Percentiles rank a stretch among this genome's conserved stretches.
These are phyloP conservation scores for Puccinia horiana DNA, from an alignment of 1,284 basidiomycete species.

Conservation along the genomic window DNA sequence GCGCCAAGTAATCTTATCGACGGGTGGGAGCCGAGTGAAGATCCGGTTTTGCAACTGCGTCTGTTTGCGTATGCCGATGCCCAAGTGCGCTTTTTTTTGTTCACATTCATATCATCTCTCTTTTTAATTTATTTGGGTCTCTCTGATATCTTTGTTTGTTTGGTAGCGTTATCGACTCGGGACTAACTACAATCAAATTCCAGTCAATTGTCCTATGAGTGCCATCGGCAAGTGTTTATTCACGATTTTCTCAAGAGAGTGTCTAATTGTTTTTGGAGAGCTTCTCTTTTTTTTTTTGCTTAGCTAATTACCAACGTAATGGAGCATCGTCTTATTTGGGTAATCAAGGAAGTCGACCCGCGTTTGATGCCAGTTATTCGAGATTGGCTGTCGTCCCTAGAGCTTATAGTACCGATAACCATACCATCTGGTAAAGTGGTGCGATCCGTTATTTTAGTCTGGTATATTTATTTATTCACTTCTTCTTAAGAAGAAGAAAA, in stretches of 20 bases:
- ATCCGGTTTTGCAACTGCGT: slow-evolving; percentile 87
- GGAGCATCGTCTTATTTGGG: slow-evolving; percentile 59
- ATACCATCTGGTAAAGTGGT: slow-evolving; percentile 30
- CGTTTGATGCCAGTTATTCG: slow-evolving; percentile 75
- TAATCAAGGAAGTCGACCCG: slow-evolving; percentile 79
- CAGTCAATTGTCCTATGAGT: slow-evolving; percentile 76
- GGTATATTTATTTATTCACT: slow-evolving; percentile 14
- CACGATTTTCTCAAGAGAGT: neutral
- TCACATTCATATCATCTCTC: neutral
- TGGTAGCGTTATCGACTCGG: slow-evolving; percentile 67
- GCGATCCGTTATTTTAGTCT: slow-evolving; percentile 33
- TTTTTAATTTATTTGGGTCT: neutral
- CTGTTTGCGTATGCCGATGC: slow-evolving; percentile 95
- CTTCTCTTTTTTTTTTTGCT: neutral
- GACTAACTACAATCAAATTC: slow-evolving; percentile 81
- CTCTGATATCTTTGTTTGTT: no score
- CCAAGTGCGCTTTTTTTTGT: slow-evolving; percentile 70
- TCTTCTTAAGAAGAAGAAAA: slow-evolving; percentile 9
- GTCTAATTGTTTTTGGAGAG: neutral
- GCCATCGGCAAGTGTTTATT: slow-evolving; percentile 61
- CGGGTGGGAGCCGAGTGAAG: slow-evolving; percentile 81
- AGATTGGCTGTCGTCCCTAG: slow-evolving; percentile 48
- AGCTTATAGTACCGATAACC: slow-evolving; percentile 37
- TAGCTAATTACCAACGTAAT: slow-evolving; percentile 74
- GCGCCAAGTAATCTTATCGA: slow-evolving; percentile 80